These are phyloP conservation scores for Yamadazyma jaroonii DNA, from an alignment of 1,139 yeast genomes.

Conservation along the genomic window DNA sequence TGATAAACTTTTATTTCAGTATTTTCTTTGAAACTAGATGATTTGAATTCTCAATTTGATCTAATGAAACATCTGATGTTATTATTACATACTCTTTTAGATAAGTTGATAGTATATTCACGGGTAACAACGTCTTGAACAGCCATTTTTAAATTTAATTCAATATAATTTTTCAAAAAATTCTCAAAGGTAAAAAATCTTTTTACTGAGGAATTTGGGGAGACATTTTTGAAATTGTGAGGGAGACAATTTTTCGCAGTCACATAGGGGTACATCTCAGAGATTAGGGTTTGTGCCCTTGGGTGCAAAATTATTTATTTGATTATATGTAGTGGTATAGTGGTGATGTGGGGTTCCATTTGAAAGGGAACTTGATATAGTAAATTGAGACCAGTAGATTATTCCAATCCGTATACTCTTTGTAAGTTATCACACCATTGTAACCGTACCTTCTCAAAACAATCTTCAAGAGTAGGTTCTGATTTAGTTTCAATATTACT, in stretches of 20 bases:
- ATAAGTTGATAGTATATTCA: slow-evolving; percentile 99
- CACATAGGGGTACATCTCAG: not conserved
- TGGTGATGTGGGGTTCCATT: not conserved
- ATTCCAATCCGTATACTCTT: slow-evolving; percentile 26
- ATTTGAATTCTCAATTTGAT: no score
- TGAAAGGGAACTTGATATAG: not conserved
- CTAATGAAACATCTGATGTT: not conserved
- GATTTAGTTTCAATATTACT: not conserved
- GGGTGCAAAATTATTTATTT: slow-evolving; percentile 2
- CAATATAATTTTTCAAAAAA: slow-evolving; percentile 11
- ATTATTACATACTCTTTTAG: slow-evolving; percentile 85
- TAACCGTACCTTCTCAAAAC: slow-evolving; percentile 7
- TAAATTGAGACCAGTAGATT: not conserved
- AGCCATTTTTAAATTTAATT: slow-evolving; percentile 60
- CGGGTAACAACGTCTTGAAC: slow-evolving; percentile 99
- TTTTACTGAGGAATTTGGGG: slow-evolving; percentile 2
- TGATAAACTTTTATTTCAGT: no score
- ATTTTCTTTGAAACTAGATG: no score
- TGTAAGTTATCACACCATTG: slow-evolving; percentile 20
- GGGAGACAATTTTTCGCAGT: slow-evolving; percentile 1
- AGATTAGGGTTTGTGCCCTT: slow-evolving; percentile 12
- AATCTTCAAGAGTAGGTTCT: slow-evolving; percentile 8
- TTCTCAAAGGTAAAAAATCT: slow-evolving; percentile 6
- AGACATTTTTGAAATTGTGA: not conserved
- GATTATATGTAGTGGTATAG: no score